Conservation (phyloP, 371 early-diverging fungal species). For the Batkoa obscura region DNA sequence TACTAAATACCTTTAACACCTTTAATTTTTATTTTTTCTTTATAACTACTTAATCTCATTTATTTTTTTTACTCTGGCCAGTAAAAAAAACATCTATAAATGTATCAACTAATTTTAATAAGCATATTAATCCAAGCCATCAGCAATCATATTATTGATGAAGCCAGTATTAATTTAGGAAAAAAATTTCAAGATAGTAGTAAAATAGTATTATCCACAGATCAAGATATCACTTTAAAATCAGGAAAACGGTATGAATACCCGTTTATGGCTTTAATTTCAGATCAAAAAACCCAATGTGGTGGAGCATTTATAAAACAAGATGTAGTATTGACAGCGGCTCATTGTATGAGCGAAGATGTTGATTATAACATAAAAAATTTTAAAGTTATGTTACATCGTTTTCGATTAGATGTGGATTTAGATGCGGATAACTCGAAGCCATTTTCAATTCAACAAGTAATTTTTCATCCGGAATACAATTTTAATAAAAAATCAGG, state of each 20-base stretch:
- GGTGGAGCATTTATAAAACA: background rate
- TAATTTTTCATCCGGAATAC: background rate
- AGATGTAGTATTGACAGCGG: background rate
- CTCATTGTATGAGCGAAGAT: background rate
- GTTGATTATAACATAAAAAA: background rate
- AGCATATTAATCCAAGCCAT: too few species aligned
- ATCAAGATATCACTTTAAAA: too few species aligned
- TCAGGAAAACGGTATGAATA: background rate
- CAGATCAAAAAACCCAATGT: background rate
- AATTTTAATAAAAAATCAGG: background rate
- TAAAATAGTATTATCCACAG: too few species aligned
- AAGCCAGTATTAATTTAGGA: too few species aligned
- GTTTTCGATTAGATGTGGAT: background rate
- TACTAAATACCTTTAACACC: too few species aligned
- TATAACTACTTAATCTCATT: too few species aligned
- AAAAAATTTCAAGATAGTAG: too few species aligned
- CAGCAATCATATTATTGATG: too few species aligned
- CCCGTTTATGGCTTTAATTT: background rate
- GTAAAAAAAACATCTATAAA: too few species aligned
- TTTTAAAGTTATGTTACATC: background rate
- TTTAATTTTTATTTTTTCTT: too few species aligned
- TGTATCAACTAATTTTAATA: too few species aligned
- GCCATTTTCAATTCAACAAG: background rate
- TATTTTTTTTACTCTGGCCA: too few species aligned
- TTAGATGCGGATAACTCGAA: background rate